phyloP scores from a whole-genome alignment of 225 moss, liverwort and hornwort species.

The Physcomitrium patens region DNA sequence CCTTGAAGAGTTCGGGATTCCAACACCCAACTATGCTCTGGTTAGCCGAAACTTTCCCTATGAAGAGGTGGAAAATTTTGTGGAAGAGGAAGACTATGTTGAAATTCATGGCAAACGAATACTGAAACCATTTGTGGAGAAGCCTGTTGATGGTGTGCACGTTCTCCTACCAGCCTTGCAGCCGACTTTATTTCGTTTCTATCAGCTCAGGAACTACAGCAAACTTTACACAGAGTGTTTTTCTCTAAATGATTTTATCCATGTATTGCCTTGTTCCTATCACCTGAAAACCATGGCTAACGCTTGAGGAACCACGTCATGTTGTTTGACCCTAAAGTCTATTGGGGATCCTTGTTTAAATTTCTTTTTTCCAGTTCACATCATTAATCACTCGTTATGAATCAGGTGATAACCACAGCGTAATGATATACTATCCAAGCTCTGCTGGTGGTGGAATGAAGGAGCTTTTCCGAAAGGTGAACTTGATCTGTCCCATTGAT shows the following conservation, averaged over 20 bases:
- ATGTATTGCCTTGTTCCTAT: not conserved
- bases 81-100: slow-evolving; percentile 98
- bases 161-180: slow-evolving; percentile 8
- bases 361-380: slow-evolving; percentile 13
- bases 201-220: not conserved
- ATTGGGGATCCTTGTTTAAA: slow-evolving; percentile 14
- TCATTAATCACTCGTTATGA: slow-evolving; percentile 25
- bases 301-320: slow-evolving; percentile 6
- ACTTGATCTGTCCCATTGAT: slow-evolving; percentile 19
- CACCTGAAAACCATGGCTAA: not conserved
- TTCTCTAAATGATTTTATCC: not conserved
- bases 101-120: slow-evolving; percentile 91
- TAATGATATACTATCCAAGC: slow-evolving; percentile 99
- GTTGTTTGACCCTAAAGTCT: not conserved
- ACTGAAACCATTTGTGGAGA: slow-evolving; percentile 95
- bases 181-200: slow-evolving; percentile 1
- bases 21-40: slow-evolving; percentile 85
- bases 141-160: slow-evolving; percentile 89
- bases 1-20: slow-evolving; percentile 82
- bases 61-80: slow-evolving; percentile 84
- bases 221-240: slow-evolving; percentile 7
- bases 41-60: slow-evolving; percentile 88
- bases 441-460: slow-evolving; percentile 99
- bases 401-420: slow-evolving; percentile 94
- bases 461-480: slow-evolving; percentile 96